Percentiles rank a stretch among this genome's conserved stretches.
phyloP scores from a whole-genome alignment of 1,284 basidiomycete species.

The Tremellales sp. region DNA sequence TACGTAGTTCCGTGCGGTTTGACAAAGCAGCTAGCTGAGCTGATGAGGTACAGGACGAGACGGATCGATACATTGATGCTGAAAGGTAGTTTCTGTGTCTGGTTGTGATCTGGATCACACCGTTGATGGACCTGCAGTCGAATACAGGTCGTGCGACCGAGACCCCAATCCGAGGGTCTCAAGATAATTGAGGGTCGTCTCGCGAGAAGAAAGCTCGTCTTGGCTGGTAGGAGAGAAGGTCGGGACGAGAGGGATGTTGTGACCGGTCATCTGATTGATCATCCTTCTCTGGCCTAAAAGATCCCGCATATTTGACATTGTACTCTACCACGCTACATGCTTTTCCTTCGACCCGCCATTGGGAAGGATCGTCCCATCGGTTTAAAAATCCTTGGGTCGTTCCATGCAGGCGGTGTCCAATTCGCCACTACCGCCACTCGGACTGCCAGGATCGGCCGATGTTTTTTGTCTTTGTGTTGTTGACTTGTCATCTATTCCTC shows the following conservation, averaged over 20 bases:
- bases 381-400: too few species aligned
- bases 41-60: slow-evolving; percentile 36
- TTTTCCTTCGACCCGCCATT: too few species aligned
- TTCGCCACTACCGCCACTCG: background rate
- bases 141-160: slow-evolving; percentile 30
- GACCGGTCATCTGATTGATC: slow-evolving; percentile 4
- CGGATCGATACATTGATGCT: slow-evolving; percentile 43
- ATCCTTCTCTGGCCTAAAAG: too few species aligned
- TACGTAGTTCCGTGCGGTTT: slow-evolving; percentile 11
- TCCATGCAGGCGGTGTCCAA: background rate
- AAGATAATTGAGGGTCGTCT: slow-evolving; percentile 41
- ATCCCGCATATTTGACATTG: too few species aligned
- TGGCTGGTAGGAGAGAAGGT: slow-evolving; percentile 7
- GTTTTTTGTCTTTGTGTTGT: too few species aligned
- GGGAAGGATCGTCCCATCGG: too few species aligned
- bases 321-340: too few species aligned
- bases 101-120: background rate
- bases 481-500: background rate
- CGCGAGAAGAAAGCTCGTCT: slow-evolving; percentile 21
- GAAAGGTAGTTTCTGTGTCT: slow-evolving; percentile 29
- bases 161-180: slow-evolving; percentile 21
- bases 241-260: background rate
- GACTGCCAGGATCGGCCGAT: background rate
- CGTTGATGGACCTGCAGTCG: too few species aligned
- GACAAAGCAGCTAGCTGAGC: background rate